These are phyloP conservation scores for Metarhizium guizhouense DNA, from an alignment of 2,329 filamentous ascomycete species.

Conservation along the genomic window DNA sequence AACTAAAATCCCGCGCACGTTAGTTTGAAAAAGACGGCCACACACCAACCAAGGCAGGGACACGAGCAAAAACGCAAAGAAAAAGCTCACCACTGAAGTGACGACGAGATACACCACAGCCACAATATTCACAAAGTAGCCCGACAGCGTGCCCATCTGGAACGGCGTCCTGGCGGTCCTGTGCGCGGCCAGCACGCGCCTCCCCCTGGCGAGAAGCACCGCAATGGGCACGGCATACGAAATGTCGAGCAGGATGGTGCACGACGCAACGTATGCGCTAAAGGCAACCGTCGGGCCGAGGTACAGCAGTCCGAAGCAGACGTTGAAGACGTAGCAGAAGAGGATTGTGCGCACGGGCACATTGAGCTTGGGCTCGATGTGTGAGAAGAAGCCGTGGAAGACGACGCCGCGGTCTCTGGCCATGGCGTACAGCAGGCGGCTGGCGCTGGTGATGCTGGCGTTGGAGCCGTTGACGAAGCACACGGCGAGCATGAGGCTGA, in stretches of 20 bases:
- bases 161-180: conserved; percentile 18
- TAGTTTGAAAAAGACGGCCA: not conserved
- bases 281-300: conserved; percentile 37
- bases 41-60: no score
- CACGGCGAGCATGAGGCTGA: conserved; percentile 30
- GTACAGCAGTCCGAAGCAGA: conserved; percentile 36
- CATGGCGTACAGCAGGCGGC: conserved; percentile 34
- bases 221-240: conserved; percentile 35
- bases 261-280: conserved; percentile 34
- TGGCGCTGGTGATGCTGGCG: conserved; percentile 33
- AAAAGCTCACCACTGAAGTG: conserved; percentile 23
- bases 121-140: conserved; percentile 21
- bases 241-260: conserved; percentile 36
- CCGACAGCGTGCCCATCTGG: conserved; percentile 17
- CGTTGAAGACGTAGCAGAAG: conserved; percentile 31
- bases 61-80: no score
- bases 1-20: conserved; percentile 13
- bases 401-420: conserved; percentile 33
- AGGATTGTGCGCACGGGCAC: conserved; percentile 33
- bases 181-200: conserved; percentile 19
- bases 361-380: conserved; percentile 27
- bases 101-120: conserved; percentile 28
- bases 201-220: conserved; percentile 26
- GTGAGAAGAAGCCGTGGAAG: conserved; percentile 24
- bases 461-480: conserved; percentile 38